These are phyloP conservation scores for Alternaria tenuissima DNA, from an alignment of 2,329 filamentous ascomycete genomes.

Conservation along the genomic window DNA sequence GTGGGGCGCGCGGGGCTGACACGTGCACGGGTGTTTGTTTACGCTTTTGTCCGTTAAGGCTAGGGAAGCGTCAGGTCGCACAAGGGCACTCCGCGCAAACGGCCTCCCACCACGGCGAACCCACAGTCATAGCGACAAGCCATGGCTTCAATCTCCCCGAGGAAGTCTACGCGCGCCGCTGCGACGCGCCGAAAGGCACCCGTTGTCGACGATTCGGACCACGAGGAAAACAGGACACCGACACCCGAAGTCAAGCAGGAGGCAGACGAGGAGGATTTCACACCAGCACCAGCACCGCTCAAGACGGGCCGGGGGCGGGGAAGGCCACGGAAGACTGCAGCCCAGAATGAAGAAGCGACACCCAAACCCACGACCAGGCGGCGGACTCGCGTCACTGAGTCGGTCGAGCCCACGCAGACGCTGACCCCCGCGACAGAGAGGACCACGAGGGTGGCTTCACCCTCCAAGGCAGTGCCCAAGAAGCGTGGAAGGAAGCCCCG, in stretches of 20 bases:
- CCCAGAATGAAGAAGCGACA: conserved; percentile 53
- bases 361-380: conserved; percentile 56
- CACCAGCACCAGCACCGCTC: conserved; percentile 69
- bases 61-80: conserved; percentile 15
- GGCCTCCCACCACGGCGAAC: conserved; percentile 17
- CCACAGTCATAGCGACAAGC: conserved; percentile 33
- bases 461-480: conserved; percentile 54
- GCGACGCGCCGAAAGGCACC: conserved; percentile 71
- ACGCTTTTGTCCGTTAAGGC: conserved; percentile 26
- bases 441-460: conserved; percentile 42
- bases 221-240: conserved; percentile 74
- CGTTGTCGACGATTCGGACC: conserved; percentile 76
- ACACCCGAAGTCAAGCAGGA: conserved; percentile 62
- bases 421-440: conserved; percentile 67
- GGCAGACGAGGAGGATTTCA: conserved; percentile 82
- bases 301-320: conserved; percentile 65
- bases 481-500: conserved; percentile 65
- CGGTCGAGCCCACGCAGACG: conserved; percentile 68
- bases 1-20: conserved; percentile 23
- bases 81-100: conserved; percentile 15
- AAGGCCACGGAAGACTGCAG: conserved; percentile 55
- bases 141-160: conserved; percentile 52
- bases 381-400: conserved; percentile 53
- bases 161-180: conserved; percentile 67
- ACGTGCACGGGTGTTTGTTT: conserved; percentile 33